phyloP scores from a whole-genome alignment of 768 basidiomycete species.

The Amylocystis lapponica region DNA sequence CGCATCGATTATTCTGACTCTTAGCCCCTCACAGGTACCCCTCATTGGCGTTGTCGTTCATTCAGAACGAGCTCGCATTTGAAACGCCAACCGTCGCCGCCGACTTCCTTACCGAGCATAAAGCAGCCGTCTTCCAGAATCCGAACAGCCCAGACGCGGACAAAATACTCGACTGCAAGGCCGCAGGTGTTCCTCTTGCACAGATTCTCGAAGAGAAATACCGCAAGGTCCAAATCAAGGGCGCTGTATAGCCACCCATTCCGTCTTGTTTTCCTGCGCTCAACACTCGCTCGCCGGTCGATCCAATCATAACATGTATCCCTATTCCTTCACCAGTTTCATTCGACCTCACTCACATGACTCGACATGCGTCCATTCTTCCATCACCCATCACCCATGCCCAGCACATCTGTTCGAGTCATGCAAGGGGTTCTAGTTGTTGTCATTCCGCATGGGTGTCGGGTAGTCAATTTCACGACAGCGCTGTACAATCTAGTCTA shows the following conservation, averaged over 20 bases:
- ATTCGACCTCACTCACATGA: too few species aligned
- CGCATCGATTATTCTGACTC: background rate
- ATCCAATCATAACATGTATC: too few species aligned
- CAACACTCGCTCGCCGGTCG: too few species aligned
- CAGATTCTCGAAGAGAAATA: slow-evolving; percentile 76
- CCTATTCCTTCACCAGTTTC: too few species aligned
- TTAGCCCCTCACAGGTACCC: slow-evolving; percentile 56
- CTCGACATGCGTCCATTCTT: too few species aligned
- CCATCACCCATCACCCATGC: too few species aligned
- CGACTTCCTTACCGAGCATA: slow-evolving; percentile 66
- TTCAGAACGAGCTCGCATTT: slow-evolving; percentile 82
- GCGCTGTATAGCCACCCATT: slow-evolving; percentile 66
- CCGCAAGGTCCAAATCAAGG: slow-evolving; percentile 84
- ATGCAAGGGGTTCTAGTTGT: too few species aligned
- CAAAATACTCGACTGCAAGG: slow-evolving; percentile 69
- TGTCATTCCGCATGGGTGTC: too few species aligned
- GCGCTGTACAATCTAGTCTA: too few species aligned
- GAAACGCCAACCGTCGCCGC: slow-evolving; percentile 57
- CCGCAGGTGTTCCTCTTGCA: slow-evolving; percentile 47
- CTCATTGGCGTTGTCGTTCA: slow-evolving; percentile 68
- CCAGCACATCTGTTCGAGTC: too few species aligned
- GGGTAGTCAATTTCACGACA: too few species aligned
- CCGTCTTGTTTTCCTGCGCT: too few species aligned
- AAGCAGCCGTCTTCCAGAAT: slow-evolving; percentile 61
- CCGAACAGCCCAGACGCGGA: slow-evolving; percentile 55